Conservation (phyloP, 371 early-diverging fungal species). For the Circinella umbellata region DNA sequence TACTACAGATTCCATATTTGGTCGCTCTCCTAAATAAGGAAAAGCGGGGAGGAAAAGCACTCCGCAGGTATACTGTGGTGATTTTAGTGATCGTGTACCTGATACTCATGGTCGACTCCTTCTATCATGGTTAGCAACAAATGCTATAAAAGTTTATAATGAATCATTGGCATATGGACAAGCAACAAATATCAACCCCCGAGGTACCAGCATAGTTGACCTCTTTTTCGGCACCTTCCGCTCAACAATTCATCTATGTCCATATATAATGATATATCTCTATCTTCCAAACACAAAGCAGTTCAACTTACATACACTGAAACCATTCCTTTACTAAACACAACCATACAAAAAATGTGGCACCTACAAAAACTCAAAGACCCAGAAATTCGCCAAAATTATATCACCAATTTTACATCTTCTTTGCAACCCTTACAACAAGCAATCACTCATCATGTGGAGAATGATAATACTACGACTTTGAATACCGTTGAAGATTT, state of each 20-base stretch:
- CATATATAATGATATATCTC: neutral
- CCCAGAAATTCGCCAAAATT: neutral
- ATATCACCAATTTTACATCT: neutral
- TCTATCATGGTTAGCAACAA: no score
- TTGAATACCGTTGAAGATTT: neutral
- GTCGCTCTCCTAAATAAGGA: no score
- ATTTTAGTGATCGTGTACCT: neutral
- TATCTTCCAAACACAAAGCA: constrained; percentile 10
- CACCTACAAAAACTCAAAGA: neutral
- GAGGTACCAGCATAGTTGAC: constrained; percentile 18
- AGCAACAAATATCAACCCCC: neutral
- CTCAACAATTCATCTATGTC: neutral
- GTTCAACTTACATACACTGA: neutral
- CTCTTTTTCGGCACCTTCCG: constrained; percentile 2
- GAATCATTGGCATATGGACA: neutral
- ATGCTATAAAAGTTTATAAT: neutral
- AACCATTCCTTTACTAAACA: neutral
- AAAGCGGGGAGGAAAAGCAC: no score
- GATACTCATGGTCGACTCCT: no score
- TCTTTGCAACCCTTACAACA: neutral
- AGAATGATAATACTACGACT: neutral
- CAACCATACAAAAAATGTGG: neutral
- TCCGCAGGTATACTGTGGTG: no score
- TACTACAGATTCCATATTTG: no score
- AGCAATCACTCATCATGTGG: neutral